Base-by-base conservation (phyloP, 805 yeast species). In the Candida andamanensis region DNA sequence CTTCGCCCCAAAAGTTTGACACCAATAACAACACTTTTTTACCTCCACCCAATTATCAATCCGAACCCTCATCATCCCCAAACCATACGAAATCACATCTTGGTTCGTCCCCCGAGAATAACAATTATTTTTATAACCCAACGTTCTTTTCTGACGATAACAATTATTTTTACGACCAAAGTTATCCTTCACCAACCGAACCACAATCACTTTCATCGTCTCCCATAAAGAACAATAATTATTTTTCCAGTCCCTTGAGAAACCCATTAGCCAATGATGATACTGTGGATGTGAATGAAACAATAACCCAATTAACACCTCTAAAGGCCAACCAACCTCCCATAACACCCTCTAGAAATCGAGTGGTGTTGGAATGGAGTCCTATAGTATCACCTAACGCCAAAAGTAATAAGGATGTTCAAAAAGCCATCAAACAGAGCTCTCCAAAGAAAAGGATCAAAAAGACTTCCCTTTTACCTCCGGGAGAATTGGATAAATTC, bases 401-500 rank as follows among this genome's bases (percentile, higher is more conserved):
- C 26, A 47, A 52, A 40, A 32, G 49, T 19, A 26, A 30, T 17
- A 36, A 35, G 27, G 51, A 52, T 32, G 55, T 50, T 3, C 45
- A 38, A 19, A 63, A 60, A 25, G 56, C 53, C n/a, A 58, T 65
- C 29, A 69, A 68, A 45, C 66, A 63, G 28, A 54, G 61, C n/a
- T 62, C 76, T 9, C 71, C 75, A 7, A 58, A 63, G 21, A 54
- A 70, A 36, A 61, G 69, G 49, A 64, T 68, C 37, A 72, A 75
- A 30, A 72, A 72, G 50, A 68, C 75, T 12, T 78, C 92, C 1
- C 74, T 87, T 7, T 56, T 89, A 18, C 96, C 95, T 14, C 86
- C 92, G 3, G 97, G 97, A 3, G 82, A 85, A 29, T 74, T 89
- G 26, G 97, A 90, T 52, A 74, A 73, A 36, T 85, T 80, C 48